phyloP scores from a whole-genome alignment of 1,284 basidiomycete species.

The Trametes polyzona region DNA sequence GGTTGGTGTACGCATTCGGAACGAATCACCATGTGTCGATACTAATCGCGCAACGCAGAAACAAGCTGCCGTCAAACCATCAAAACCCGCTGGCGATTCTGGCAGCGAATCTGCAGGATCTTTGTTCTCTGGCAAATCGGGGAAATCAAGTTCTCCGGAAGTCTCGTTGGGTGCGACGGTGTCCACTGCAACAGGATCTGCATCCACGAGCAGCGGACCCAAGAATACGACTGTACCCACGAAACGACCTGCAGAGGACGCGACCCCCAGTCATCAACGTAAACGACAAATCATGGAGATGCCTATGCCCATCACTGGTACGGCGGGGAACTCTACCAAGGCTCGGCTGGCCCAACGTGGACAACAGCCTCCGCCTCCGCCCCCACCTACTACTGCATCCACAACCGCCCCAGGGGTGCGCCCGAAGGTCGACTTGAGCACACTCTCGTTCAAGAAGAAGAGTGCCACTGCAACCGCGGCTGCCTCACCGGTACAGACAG shows the following conservation, averaged over 20 bases:
- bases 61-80: background rate
- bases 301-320: conserved; percentile 21
- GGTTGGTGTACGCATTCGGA: background rate
- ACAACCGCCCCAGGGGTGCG: background rate
- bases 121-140: conserved; percentile 28
- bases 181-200: too few species aligned
- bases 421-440: conserved; percentile 13
- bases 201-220: background rate
- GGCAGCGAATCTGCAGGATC: conserved; percentile 22
- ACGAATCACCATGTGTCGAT: background rate
- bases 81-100: background rate
- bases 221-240: conserved; percentile 7
- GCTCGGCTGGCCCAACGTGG: conserved; percentile 25
- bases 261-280: conserved; percentile 3
- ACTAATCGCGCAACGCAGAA: background rate
- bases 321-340: conserved; percentile 30
- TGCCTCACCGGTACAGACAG: conserved; percentile 11
- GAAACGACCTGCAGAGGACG: conserved; percentile 16
- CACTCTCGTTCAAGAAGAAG: conserved; percentile 30
- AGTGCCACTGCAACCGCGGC: background rate
- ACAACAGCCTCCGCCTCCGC: background rate
- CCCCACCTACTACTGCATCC: background rate
- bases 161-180: conserved; percentile 14
- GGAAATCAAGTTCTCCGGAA: conserved; percentile 26
- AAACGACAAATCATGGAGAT: conserved; percentile 29